Evolutionary conservation across 2,329 filamentous ascomycete species (phyloP).

Genomic region (Thelonectria blattea): DNA sequence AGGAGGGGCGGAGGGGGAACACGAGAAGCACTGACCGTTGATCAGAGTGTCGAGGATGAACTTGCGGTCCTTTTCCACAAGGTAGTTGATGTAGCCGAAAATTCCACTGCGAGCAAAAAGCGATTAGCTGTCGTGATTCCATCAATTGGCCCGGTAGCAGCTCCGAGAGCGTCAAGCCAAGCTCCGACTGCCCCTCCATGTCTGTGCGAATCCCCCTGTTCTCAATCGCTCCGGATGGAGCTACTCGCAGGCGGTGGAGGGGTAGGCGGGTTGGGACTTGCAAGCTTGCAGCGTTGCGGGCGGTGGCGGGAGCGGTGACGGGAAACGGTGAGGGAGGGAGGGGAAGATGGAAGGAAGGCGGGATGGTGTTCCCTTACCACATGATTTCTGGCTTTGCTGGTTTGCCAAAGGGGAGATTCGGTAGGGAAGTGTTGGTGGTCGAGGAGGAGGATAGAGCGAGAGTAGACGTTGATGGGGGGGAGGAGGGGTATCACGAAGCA

Average conservation of each 20-base stretch:
- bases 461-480: conserved; percentile 25
- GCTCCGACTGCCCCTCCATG: conserved; percentile 14
- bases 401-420: conserved; percentile 22
- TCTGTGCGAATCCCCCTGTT: conserved; percentile 15
- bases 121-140: conserved; percentile 35
- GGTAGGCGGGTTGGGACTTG: neutral
- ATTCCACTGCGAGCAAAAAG: conserved; percentile 69
- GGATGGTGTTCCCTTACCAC: conserved; percentile 34
- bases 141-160: conserved; percentile 29
- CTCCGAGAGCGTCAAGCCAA: conserved; percentile 11
- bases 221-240: conserved; percentile 18
- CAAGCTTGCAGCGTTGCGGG: conserved; percentile 1
- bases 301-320: conserved; percentile 8
- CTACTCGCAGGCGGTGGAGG: conserved; percentile 20
- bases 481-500: conserved; percentile 40
- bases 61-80: conserved; percentile 98
- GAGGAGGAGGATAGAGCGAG: conserved; percentile 28
- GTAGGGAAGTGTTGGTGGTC: conserved; percentile 20
- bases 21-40: conserved; percentile 72
- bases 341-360: conserved; percentile 22
- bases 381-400: conserved; percentile 34
- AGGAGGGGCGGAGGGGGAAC: conserved; percentile 26
- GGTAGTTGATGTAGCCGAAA: conserved; percentile 99
- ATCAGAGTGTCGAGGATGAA: conserved; percentile 95
- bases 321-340: conserved; percentile 25